These are phyloP conservation scores for Pichia sp. DNA, from an alignment of 1,139 yeast species.

Conservation along the genomic window DNA sequence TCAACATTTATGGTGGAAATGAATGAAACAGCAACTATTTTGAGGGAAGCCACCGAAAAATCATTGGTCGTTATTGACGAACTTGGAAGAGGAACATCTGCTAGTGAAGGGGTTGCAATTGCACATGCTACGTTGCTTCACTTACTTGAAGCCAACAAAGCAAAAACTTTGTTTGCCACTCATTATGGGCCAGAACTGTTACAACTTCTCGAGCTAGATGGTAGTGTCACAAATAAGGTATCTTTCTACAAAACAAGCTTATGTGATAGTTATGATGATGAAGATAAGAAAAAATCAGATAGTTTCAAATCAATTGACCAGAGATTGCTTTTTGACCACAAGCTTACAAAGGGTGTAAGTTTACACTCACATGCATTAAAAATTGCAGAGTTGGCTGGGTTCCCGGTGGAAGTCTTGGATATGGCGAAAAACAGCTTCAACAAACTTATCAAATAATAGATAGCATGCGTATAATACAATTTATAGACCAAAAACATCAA, in stretches of 20 bases:
- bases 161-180: conserved; percentile 86
- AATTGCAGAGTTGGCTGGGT: conserved; percentile 81
- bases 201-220: conserved; percentile 36
- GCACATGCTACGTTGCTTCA: conserved; percentile 77
- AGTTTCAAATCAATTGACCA: conserved; percentile 25
- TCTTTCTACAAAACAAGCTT: conserved; percentile 51
- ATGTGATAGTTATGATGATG: conserved; percentile 21
- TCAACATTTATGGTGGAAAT: conserved; percentile 97
- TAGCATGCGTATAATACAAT: not conserved
- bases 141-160: conserved; percentile 51
- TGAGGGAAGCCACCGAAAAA: conserved; percentile 66
- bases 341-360: conserved; percentile 66
- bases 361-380: conserved; percentile 77
- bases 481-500: not conserved
- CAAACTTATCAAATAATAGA: not conserved
- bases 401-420: conserved; percentile 58
- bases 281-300: conserved; percentile 12
- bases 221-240: conserved; percentile 32
- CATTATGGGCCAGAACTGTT: conserved; percentile 78
- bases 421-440: conserved; percentile 37
- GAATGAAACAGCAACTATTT: conserved; percentile 86
- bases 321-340: conserved; percentile 55
- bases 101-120: conserved; percentile 82
- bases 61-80: conserved; percentile 91
- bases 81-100: conserved; percentile 94